A percentile compares a stretch with the other conserved stretches of the same genome.
Evolutionary conservation across 192 early-diverging fungal species (phyloP).

Genomic region (Umbelopsis vinacea): DNA sequence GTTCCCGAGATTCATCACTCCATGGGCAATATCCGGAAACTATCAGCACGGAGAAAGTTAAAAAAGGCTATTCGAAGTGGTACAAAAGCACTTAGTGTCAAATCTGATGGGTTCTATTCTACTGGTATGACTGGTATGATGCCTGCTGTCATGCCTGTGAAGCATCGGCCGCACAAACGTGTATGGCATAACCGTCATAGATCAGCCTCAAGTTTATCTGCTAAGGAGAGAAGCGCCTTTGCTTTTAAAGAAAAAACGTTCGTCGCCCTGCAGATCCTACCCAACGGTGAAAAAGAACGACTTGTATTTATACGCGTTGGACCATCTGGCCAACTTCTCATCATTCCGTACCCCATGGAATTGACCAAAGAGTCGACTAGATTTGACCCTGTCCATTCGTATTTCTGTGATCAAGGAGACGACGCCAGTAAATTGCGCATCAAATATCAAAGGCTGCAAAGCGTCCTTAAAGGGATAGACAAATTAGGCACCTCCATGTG

Average conservation of each 20-base stretch:
- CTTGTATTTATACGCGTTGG: conserved; percentile 11
- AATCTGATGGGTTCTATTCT: not conserved
- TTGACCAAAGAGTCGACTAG: not conserved
- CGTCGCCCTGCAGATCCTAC: conserved; percentile 2
- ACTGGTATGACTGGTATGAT: not conserved
- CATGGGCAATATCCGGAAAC: not conserved
- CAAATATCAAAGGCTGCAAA: not conserved
- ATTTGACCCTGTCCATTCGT: not conserved
- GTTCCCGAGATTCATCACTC: not conserved
- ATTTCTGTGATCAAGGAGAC: not conserved
- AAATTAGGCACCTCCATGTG: not conserved
- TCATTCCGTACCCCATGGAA: not conserved
- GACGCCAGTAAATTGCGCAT: not conserved
- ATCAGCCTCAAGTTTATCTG: not conserved
- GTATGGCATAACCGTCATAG: not conserved
- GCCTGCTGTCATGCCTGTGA: not conserved
- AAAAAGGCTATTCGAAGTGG: conserved; percentile 22
- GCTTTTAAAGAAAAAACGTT: conserved; percentile 2
- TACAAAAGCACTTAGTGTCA: conserved; percentile 8
- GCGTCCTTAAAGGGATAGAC: not conserved
- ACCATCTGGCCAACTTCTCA: conserved; percentile 4
- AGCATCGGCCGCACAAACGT: not conserved
- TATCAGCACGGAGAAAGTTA: conserved; percentile 16
- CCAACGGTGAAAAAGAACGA: not conserved
- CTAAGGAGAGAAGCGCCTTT: not conserved